Evolutionary conservation across 257 asterid genomes (phyloP), one percentile per base, ranked within the genome.

Genomic region (Scutellaria minor): DNA sequence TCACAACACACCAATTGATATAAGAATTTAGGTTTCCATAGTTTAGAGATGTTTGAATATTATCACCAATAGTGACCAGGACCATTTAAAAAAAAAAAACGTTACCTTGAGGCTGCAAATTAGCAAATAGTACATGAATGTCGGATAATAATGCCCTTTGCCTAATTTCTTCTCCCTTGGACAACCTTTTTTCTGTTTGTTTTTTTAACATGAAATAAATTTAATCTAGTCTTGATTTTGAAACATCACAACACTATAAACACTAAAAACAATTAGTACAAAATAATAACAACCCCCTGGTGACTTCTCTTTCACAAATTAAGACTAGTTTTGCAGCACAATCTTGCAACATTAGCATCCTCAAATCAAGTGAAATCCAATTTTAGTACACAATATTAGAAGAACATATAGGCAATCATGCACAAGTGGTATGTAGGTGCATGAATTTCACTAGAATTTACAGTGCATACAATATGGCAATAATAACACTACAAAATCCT

Each of bases 161-260:
- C 59, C 20, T 51, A 66, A 7, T 22, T 66, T 54, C 64, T 40
- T 68, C 54, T 68, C 73, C 64, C 73, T 54, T 68, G 53, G 37
- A 55, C 62, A 24, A 24, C 27, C 27, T 24, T 24, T 24, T 56
- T 15, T n/a, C 7, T 20, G 42, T 41, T 14, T 7, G 6, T 9
- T 22, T 41, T 9, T 40, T 68, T 24, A 10, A 66, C 72, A 63
- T 46, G 22, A 60, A 48, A 66, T 48, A 66, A 75, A 39, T 0
- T 68, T 22, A 50, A 75, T 10, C 12, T 52, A 42, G 45, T 55
- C 71, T 69, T 69, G 76, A 76, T 8, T 62, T 8, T 12, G 76
- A 76, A 70, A 31, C 46, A 12, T 51, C 71, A 51, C 9, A 75
- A 68, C 54, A 53, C 15, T 72, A 27, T 72, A 51, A 50, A 46